phyloP scores from a whole-genome alignment of 768 basidiomycete genomes.

The Rubroboletus satanas region DNA sequence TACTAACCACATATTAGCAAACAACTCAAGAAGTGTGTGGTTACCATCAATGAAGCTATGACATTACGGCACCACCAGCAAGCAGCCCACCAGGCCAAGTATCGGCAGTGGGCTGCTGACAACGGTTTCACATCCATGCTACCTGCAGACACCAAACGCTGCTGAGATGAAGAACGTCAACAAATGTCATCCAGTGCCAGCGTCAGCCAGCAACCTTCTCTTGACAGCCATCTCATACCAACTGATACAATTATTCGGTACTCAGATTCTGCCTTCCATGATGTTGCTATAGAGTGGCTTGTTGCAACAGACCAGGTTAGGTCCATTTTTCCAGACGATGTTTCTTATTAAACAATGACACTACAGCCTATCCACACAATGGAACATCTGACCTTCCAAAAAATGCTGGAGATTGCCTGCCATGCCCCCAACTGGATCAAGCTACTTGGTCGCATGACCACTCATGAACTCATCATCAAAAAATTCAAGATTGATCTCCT shows the following conservation, averaged over 20 bases:
- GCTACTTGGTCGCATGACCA: not conserved
- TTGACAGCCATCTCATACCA: not conserved
- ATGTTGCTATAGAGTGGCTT: not conserved
- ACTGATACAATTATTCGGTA: not conserved
- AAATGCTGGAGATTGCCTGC: not conserved
- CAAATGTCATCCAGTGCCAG: not conserved
- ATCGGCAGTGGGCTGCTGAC: not conserved
- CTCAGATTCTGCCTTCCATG: not conserved
- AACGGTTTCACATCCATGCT: not conserved
- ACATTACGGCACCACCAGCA: not conserved
- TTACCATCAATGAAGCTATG: not conserved
- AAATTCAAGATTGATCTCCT: slow-evolving; percentile 5
- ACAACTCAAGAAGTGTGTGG: too few relatives aligned
- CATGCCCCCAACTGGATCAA: slow-evolving; percentile 1
- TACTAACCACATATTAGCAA: too few relatives aligned
- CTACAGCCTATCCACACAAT: slow-evolving; percentile 3
- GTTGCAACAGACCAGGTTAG: slow-evolving; percentile 1
- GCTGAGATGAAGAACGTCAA: not conserved
- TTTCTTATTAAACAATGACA: not conserved
- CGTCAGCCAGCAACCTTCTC: not conserved
- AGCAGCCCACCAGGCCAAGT: not conserved
- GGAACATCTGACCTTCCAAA: slow-evolving; percentile 1
- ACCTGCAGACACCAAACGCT: not conserved
- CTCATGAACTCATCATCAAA: not conserved
- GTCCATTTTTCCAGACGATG: not conserved